Evolutionary conservation across 176 grass and related monocot genomes (phyloP), one percentile per base, ranked within the genome.

Genomic region (Avena eriantha): DNA sequence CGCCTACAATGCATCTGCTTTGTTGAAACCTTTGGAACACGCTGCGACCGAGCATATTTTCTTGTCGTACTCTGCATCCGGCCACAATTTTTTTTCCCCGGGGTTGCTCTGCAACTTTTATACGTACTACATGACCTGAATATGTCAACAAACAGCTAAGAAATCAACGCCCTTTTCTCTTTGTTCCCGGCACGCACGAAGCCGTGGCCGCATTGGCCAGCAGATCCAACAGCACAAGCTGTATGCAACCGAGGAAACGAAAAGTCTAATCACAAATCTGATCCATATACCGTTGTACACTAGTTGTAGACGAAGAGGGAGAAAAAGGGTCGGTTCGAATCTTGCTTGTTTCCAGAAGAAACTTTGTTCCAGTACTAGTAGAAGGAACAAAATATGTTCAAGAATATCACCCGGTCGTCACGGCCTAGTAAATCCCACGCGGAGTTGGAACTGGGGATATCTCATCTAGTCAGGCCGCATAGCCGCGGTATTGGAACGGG

Each of bases 111-210:
- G 9, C 13, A 41, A 36, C 31, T 15, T 78, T 14, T 78, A n/a
- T 66, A 41, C 36, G 4, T 39, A 41, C 10, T 3, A 7, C 29
- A 34, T 5, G 5, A 43, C 5, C 76, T 35, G 64, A 80, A 72
- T 18, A 35, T 11, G 76, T 59, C 76, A 34, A 80, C 51, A 49
- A 34, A 86, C 36, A 61, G 35, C 84, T 46, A 72, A 19, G 76
- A 57, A 86, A 72, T 51, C 69, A 84, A 17, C 82, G 41, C n/a
- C 29, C 26, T 34, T 86, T 21, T 19, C 50, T 41, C 6, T 7
- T 77, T 71, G 90, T 64, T 87, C 70, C 58, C 12, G 57, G 69
- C 86, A 55, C 22, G 82, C 89, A 88, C 69, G 69, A 81, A 77
- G 61, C 86, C 1, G 10, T 2, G 18, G 43, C 11, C 9, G 65